These are phyloP conservation scores for Colletotrichum lupini DNA, from an alignment of 2,329 filamentous ascomycete species.

Conservation along the genomic window DNA sequence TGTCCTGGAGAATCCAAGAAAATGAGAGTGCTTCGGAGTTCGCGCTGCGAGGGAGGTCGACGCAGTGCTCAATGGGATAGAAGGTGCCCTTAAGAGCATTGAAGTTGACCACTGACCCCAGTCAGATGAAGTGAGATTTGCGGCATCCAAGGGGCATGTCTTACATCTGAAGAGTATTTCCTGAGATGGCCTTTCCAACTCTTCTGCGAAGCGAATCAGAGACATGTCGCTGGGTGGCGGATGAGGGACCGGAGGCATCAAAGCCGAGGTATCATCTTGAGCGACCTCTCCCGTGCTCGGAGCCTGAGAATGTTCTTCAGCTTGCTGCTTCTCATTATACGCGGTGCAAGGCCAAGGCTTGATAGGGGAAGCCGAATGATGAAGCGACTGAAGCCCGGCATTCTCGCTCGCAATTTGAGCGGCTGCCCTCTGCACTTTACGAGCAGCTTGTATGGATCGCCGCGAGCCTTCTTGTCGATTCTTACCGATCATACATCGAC, in stretches of 20 bases:
- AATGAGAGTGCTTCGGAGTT: conserved; percentile 10
- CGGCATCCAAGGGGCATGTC: not conserved
- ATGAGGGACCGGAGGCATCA: not conserved
- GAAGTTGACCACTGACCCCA: not conserved
- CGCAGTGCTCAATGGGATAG: conserved; percentile 7
- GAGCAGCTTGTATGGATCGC: not conserved
- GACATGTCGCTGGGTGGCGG: conserved; percentile 3
- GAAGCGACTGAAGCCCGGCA: not conserved
- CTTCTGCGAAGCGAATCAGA: conserved; percentile 3
- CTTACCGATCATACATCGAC: conserved; percentile 11
- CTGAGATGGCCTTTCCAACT: conserved; percentile 5
- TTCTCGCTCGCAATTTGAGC: not conserved
- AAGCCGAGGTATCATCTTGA: not conserved
- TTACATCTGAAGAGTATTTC: conserved; percentile 5
- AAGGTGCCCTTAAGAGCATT: not conserved
- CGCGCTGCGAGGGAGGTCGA: conserved; percentile 8
- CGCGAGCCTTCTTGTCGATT: conserved; percentile 3
- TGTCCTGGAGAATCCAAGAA: conserved; percentile 9
- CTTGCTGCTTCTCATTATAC: not conserved
- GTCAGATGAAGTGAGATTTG: not conserved
- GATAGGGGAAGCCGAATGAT: not conserved
- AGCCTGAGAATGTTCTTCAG: not conserved
- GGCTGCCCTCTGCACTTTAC: not conserved
- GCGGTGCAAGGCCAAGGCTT: not conserved
- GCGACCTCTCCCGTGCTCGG: not conserved